Evolutionary conservation across 192 early-diverging fungal genomes (phyloP).

Genomic region (Podila verticillata): DNA sequence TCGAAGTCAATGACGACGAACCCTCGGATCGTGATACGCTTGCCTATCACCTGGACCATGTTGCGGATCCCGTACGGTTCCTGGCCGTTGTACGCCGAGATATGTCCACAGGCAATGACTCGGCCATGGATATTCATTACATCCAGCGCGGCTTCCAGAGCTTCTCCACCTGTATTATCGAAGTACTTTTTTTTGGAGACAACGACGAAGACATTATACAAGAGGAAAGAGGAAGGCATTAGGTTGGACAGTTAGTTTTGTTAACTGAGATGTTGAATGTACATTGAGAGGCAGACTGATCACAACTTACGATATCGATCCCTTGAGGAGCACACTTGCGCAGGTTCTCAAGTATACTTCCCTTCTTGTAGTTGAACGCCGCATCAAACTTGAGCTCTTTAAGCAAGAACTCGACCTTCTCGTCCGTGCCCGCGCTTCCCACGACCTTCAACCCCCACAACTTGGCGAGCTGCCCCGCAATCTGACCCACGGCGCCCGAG

Average conservation of each 20-base stretch:
- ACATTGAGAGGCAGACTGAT: too few relatives aligned
- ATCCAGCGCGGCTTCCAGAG: conserved; percentile 74
- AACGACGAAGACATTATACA: too few relatives aligned
- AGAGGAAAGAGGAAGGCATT: too few relatives aligned
- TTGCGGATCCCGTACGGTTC: conserved; percentile 64
- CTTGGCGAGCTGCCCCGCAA: conserved; percentile 84
- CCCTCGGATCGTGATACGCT: conserved; percentile 63
- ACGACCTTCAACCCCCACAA: conserved; percentile 78
- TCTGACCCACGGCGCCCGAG: conserved; percentile 78
- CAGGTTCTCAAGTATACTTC: conserved; percentile 68
- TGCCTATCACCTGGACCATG: conserved; percentile 55
- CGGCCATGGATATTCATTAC: conserved; percentile 69
- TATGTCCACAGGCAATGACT: conserved; percentile 70
- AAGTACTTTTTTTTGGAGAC: too few relatives aligned
- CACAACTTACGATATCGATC: conserved; percentile 84
- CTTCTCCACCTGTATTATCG: conserved; percentile 81
- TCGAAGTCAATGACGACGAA: conserved; percentile 61
- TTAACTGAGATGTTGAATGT: too few relatives aligned
- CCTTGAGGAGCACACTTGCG: conserved; percentile 70
- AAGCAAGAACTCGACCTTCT: conserved; percentile 79
- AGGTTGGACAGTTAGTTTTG: too few relatives aligned
- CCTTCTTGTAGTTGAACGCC: conserved; percentile 92
- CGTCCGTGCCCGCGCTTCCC: conserved; percentile 82
- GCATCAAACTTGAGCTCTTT: conserved; percentile 76
- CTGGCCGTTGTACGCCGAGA: conserved; percentile 72